A percentile compares a stretch with the other conserved stretches of the same genome.
These are phyloP conservation scores for Yarrowia sp. DNA, from an alignment of 805 yeast genomes.

Conservation along the genomic window DNA sequence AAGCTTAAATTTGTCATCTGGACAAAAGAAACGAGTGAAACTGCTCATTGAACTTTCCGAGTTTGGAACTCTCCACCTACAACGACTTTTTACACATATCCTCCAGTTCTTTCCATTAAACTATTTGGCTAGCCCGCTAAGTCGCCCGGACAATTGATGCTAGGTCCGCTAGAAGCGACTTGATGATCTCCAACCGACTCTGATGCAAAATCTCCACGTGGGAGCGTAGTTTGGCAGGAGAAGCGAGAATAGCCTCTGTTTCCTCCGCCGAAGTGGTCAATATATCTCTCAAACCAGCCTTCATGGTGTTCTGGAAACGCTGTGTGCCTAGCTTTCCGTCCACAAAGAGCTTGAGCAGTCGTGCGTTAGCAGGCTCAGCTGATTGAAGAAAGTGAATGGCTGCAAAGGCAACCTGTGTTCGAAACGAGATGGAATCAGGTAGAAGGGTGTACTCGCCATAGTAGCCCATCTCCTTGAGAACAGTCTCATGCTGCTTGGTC, in stretches of 20 bases:
- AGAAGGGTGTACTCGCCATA: slow-evolving; percentile 76
- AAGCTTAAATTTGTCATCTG: neutral
- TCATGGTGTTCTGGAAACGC: slow-evolving; percentile 23
- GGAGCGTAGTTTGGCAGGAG: slow-evolving; percentile 4
- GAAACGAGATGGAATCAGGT: slow-evolving; percentile 63
- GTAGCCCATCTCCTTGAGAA: slow-evolving; percentile 62
- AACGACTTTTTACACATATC: too few species aligned
- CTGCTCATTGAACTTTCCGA: neutral
- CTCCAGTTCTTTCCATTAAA: neutral
- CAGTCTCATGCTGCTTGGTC: slow-evolving; percentile 53
- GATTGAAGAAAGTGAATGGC: slow-evolving; percentile 39
- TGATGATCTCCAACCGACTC: slow-evolving; percentile 11
- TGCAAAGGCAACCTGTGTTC: slow-evolving; percentile 80
- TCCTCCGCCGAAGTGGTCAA: slow-evolving; percentile 1
- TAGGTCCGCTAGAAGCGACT: slow-evolving; percentile 15
- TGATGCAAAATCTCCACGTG: slow-evolving; percentile 31
- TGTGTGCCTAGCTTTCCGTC: slow-evolving; percentile 35
- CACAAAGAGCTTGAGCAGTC: slow-evolving; percentile 22
- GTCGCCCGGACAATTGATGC: slow-evolving; percentile 29
- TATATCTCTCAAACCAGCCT: slow-evolving; percentile 32
- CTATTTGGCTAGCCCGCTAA: neutral
- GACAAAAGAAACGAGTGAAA: neutral
- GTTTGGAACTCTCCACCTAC: too few species aligned
- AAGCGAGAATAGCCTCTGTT: slow-evolving; percentile 14
- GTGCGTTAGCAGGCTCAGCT: slow-evolving; percentile 10